Evolutionary conservation across 106 monocot species (phyloP).

Genomic region (Hemerocallis citrina): DNA sequence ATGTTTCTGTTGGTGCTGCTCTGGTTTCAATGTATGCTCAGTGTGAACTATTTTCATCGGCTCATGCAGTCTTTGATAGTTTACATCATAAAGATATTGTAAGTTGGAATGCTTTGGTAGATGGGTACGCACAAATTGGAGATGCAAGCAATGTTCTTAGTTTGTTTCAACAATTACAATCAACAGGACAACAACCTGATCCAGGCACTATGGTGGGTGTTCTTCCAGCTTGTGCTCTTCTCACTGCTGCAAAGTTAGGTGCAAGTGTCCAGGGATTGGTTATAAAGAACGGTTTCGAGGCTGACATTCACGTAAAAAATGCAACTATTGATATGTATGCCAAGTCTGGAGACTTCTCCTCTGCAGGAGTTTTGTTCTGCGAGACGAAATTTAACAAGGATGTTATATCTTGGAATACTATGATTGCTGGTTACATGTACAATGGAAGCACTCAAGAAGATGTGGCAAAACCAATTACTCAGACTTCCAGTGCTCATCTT

Average conservation of each 20-base stretch:
- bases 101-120: slow-evolving; percentile 70
- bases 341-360: slow-evolving; percentile 38
- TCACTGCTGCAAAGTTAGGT: slow-evolving; percentile 18
- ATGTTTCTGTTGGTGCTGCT: slow-evolving; percentile 39
- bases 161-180: slow-evolving; percentile 30
- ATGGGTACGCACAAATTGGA: slow-evolving; percentile 58
- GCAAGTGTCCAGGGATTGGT: slow-evolving; percentile 39
- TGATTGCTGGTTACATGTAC: slow-evolving; percentile 65
- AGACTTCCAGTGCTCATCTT: too few species aligned
- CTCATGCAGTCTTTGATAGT: slow-evolving; percentile 42
- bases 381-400: slow-evolving; percentile 14
- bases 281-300: slow-evolving; percentile 40
- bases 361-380: slow-evolving; percentile 40
- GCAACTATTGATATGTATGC: slow-evolving; percentile 68
- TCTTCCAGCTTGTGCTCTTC: slow-evolving; percentile 47
- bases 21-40: slow-evolving; percentile 70
- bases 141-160: slow-evolving; percentile 40
- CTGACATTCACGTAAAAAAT: slow-evolving; percentile 64
- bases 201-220: slow-evolving; percentile 62
- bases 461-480: too few species aligned
- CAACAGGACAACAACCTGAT: slow-evolving; percentile 29
- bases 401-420: slow-evolving; percentile 69
- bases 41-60: slow-evolving; percentile 39
- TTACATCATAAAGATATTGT: slow-evolving; percentile 31
- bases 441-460: slow-evolving; percentile 44